Evolutionary conservation across 208 protist genomes (phyloP).

Genomic region (Crithidia acanthocephali): DNA sequence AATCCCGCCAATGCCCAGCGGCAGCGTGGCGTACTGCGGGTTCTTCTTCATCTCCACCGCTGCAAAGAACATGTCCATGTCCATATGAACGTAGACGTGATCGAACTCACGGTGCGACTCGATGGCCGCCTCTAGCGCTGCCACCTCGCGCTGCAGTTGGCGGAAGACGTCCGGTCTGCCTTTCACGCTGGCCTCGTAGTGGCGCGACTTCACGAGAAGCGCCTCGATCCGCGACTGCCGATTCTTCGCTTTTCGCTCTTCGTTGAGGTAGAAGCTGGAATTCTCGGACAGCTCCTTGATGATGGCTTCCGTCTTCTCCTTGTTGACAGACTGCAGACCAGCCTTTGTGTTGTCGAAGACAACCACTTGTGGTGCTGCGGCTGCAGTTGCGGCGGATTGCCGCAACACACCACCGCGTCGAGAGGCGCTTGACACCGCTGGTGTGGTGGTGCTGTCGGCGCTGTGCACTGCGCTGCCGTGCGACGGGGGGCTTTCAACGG

Average conservation of each 20-base stretch:
- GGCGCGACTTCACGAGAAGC: constrained; percentile 45
- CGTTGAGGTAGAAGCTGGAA: constrained; percentile 70
- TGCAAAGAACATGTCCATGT: constrained; percentile 96
- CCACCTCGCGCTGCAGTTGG: constrained; percentile 41
- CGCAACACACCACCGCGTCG: neutral
- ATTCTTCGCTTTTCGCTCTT: constrained; percentile 61
- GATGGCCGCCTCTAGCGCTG: constrained; percentile 62
- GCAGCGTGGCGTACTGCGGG: constrained; percentile 66
- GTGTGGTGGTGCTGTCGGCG: no score
- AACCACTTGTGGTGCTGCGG: constrained; percentile 13
- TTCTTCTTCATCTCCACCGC: constrained; percentile 94
- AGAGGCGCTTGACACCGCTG: neutral
- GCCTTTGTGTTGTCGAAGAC: constrained; percentile 79
- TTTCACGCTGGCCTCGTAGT: constrained; percentile 35
- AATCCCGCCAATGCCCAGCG: constrained; percentile 93
- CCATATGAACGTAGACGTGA: constrained; percentile 78
- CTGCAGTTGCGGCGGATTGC: neutral
- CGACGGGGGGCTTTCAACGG: no score
- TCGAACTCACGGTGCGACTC: constrained; percentile 69
- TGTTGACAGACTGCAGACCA: constrained; percentile 80
- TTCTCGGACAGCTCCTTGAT: constrained; percentile 77
- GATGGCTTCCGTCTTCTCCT: constrained; percentile 77
- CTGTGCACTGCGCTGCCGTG: no score
- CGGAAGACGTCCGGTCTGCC: constrained; percentile 16
- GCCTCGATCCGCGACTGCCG: constrained; percentile 57